A percentile compares a stretch with the other conserved stretches of the same genome.
Conservation (phyloP, 2,329 filamentous ascomycete species). For the Pseudogymnoascus sp. region DNA sequence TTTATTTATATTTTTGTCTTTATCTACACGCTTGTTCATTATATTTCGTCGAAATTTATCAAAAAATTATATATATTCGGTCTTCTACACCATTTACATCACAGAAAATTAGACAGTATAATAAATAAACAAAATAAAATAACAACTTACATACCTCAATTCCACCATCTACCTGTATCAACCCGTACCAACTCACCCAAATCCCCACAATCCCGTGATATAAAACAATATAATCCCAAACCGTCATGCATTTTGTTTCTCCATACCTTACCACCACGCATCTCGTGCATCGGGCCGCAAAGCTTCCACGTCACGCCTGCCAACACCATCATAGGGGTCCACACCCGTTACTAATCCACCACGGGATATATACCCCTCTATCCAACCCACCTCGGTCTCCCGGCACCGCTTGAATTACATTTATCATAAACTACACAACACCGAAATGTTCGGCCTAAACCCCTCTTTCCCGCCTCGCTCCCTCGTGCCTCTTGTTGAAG, state of each 20-base stretch:
- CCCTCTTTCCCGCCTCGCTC: background rate
- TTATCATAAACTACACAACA: background rate
- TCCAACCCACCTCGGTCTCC: background rate
- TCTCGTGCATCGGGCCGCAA: conserved; percentile 6
- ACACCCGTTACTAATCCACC: background rate
- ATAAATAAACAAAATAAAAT: background rate
- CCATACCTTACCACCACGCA: background rate
- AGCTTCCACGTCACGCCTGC: background rate
- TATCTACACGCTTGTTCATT: background rate
- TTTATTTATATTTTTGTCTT: background rate
- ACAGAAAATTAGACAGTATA: background rate
- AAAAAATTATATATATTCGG: background rate
- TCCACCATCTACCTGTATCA: background rate
- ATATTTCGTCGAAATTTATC: background rate
- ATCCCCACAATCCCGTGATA: background rate
- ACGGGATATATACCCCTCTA: background rate
- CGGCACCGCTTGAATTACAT: background rate
- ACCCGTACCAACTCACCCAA: background rate
- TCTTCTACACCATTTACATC: background rate
- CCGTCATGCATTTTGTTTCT: background rate
- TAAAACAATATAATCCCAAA: background rate
- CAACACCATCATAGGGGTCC: conserved; percentile 1
- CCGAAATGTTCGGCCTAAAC: background rate
- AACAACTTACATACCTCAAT: background rate
- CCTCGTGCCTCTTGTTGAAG: conserved; percentile 25